Conservation (phyloP, 2,329 filamentous ascomycete genomes). For the Fusarium irregulare region DNA sequence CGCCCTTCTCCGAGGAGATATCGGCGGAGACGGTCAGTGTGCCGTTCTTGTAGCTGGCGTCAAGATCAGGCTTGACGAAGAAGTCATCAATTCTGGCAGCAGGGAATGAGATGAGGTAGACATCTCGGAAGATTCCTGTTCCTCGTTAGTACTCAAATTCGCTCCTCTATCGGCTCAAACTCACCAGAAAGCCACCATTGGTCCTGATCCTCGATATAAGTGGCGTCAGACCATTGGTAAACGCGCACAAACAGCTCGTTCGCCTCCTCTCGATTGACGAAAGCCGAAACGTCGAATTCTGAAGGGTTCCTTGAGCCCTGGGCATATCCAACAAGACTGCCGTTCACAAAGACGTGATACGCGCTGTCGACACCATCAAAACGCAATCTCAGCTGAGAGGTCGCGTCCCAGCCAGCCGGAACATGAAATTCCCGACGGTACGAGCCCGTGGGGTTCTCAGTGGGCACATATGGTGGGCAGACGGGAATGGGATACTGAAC, state of each 20-base stretch:
- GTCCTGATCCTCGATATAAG: slow-evolving; percentile 77
- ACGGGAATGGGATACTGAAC: slow-evolving; percentile 74
- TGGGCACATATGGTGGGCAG: slow-evolving; percentile 70
- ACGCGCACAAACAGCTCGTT: slow-evolving; percentile 73
- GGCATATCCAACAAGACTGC: slow-evolving; percentile 71
- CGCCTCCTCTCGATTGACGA: slow-evolving; percentile 53
- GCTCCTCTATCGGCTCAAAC: slow-evolving; percentile 52
- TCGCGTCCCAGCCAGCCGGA: slow-evolving; percentile 58
- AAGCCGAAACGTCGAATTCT: slow-evolving; percentile 73
- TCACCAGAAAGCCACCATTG: slow-evolving; percentile 76
- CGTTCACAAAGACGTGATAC: slow-evolving; percentile 77
- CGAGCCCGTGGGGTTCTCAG: slow-evolving; percentile 72
- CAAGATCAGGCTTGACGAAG: slow-evolving; percentile 67
- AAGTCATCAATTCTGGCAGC: slow-evolving; percentile 67
- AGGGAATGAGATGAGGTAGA: slow-evolving; percentile 69
- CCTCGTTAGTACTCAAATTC: slow-evolving; percentile 37
- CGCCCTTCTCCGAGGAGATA: slow-evolving; percentile 49
- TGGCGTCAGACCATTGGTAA: slow-evolving; percentile 76
- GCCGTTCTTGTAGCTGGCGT: slow-evolving; percentile 63
- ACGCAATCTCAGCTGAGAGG: slow-evolving; percentile 69
- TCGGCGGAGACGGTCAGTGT: slow-evolving; percentile 58
- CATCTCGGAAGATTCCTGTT: slow-evolving; percentile 72
- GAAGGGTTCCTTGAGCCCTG: slow-evolving; percentile 76
- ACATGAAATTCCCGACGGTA: slow-evolving; percentile 68
- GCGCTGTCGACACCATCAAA: slow-evolving; percentile 80